Percentiles rank a stretch among this genome's conserved stretches.
phyloP scores from a whole-genome alignment of 768 basidiomycete genomes.

The Phanerochaete carnosa region DNA sequence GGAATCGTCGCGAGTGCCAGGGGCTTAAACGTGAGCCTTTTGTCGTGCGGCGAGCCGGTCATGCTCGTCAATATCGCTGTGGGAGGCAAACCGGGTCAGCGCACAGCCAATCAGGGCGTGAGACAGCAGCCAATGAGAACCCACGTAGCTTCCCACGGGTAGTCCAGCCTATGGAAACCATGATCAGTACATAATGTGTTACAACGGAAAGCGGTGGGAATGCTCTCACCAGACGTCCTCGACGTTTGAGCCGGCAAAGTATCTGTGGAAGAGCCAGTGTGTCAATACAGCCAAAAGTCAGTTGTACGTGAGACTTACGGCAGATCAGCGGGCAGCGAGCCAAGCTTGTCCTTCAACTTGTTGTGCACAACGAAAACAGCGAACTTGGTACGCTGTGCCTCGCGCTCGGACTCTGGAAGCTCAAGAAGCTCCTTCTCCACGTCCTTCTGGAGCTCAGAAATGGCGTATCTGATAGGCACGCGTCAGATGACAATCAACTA shows the following conservation, averaged over 20 bases:
- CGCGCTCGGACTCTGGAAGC: constrained; percentile 70
- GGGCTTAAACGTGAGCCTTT: constrained; percentile 17
- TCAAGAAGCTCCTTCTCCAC: constrained; percentile 66
- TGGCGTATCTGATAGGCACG: constrained; percentile 64
- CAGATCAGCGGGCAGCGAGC: constrained; percentile 60
- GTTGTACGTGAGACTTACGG: constrained; percentile 43
- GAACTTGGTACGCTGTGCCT: constrained; percentile 71
- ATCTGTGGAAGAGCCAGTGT: constrained; percentile 34
- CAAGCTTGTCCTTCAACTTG: constrained; percentile 86
- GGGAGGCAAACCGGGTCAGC: background rate
- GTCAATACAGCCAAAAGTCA: constrained; percentile 20
- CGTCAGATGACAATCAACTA: background rate
- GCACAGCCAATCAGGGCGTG: constrained; percentile 15
- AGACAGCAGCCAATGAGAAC: constrained; percentile 23
- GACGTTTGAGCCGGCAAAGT: constrained; percentile 80
- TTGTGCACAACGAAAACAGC: constrained; percentile 94
- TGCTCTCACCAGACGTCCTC: constrained; percentile 64
- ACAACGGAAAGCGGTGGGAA: constrained; percentile 2
- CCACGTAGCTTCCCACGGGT: constrained; percentile 80
- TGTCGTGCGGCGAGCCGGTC: constrained; percentile 56
- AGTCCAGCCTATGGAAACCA: constrained; percentile 59
- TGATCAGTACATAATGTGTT: constrained; percentile 7
- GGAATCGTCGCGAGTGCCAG: background rate
- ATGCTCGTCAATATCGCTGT: constrained; percentile 75
- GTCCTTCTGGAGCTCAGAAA: constrained; percentile 87